Percentiles rank a stretch among this genome's conserved stretches.
Evolutionary conservation across 1,284 basidiomycete genomes (phyloP).

Genomic region (Mycena sp.): DNA sequence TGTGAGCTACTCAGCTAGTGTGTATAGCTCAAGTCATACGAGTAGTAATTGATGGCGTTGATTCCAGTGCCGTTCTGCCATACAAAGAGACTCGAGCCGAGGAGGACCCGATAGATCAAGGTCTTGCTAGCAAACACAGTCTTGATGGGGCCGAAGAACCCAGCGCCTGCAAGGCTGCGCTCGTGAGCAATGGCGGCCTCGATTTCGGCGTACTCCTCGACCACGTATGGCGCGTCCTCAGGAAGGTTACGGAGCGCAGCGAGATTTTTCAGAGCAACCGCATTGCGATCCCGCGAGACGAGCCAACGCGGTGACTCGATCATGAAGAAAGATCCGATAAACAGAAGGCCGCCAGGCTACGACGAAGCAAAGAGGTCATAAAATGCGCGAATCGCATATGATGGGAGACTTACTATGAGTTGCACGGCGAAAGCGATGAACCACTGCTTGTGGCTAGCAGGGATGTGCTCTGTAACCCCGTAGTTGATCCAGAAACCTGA

Average conservation of each 20-base stretch:
- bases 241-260: conserved; percentile 51
- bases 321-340: conserved; percentile 53
- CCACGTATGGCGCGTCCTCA: conserved; percentile 47
- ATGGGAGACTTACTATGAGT: conserved; percentile 45
- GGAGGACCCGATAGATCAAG: conserved; percentile 38
- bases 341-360: conserved; percentile 54
- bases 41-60: conserved; percentile 56
- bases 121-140: conserved; percentile 40
- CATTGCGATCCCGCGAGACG: conserved; percentile 50
- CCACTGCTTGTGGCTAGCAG: conserved; percentile 51
- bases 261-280: conserved; percentile 50
- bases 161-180: conserved; percentile 42
- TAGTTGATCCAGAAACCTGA: conserved; percentile 55
- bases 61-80: conserved; percentile 51
- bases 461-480: conserved; percentile 51
- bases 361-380: neutral
- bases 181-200: conserved; percentile 41
- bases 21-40: conserved; percentile 29
- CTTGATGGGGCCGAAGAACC: conserved; percentile 43
- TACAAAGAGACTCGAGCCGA: conserved; percentile 43
- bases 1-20: neutral
- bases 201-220: conserved; percentile 47
- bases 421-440: conserved; percentile 60
- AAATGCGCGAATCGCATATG: neutral
- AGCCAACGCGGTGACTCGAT: conserved; percentile 62